These are phyloP conservation scores for Seiridium unicorne DNA, from an alignment of 2,329 filamentous ascomycete species.

Conservation along the genomic window DNA sequence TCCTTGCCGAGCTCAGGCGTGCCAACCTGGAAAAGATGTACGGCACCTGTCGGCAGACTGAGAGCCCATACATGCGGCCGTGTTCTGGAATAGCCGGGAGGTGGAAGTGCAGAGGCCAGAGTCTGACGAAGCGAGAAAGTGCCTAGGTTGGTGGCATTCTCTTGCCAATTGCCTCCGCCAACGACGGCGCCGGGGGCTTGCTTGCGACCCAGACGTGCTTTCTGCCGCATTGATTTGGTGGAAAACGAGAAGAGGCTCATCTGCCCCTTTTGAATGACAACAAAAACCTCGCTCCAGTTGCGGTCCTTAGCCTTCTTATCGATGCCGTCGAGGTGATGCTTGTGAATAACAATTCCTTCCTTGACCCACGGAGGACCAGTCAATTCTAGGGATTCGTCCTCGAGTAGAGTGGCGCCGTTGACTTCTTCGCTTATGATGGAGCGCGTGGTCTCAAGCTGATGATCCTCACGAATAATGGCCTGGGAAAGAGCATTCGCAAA, in stretches of 20 bases:
- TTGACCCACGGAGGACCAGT: conserved; percentile 97
- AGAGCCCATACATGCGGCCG: conserved; percentile 93
- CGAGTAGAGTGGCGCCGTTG: conserved; percentile 66
- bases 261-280: conserved; percentile 91
- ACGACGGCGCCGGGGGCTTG: conserved; percentile 63
- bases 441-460: conserved; percentile 49
- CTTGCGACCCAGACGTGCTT: conserved; percentile 50
- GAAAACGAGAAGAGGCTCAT: conserved; percentile 94
- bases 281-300: conserved; percentile 94
- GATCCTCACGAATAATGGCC: conserved; percentile 90
- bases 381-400: conserved; percentile 90
- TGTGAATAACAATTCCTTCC: conserved; percentile 93
- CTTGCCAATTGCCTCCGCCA: conserved; percentile 96
- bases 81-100: conserved; percentile 88
- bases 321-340: conserved; percentile 87
- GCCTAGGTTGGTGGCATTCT: conserved; percentile 87
- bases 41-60: conserved; percentile 85
- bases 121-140: conserved; percentile 88
- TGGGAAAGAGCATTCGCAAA: conserved; percentile 97
- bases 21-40: conserved; percentile 97
- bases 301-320: conserved; percentile 93
- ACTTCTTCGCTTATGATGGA: conserved; percentile 61
- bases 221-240: conserved; percentile 73
- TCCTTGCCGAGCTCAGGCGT: conserved; percentile 93
- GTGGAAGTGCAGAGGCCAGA: conserved; percentile 83